These are phyloP conservation scores for Silene uniflora DNA, from an alignment of 148 eudicot genomes.

Conservation along the genomic window DNA sequence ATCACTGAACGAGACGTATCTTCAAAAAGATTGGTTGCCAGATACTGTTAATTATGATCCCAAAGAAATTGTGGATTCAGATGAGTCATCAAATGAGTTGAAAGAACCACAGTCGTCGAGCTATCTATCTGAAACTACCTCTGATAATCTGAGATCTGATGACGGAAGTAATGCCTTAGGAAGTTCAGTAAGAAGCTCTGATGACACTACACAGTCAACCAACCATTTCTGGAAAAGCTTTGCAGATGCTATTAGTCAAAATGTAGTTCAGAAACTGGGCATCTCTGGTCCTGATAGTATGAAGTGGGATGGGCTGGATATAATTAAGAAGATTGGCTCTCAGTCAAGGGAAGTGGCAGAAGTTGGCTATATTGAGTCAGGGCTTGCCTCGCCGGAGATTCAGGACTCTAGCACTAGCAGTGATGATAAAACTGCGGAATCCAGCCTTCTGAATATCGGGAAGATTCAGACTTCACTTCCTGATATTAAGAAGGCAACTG, in stretches of 20 bases:
- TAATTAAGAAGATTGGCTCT: slow-evolving; percentile 61
- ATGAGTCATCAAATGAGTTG: slow-evolving; percentile 30
- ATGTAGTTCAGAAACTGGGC: slow-evolving; percentile 70
- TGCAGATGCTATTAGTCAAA: slow-evolving; percentile 59
- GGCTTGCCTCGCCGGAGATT: slow-evolving; percentile 71
- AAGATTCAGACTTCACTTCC: slow-evolving; percentile 55
- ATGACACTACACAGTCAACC: slow-evolving; percentile 42
- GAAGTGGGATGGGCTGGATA: slow-evolving; percentile 86
- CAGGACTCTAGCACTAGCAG: slow-evolving; percentile 20
- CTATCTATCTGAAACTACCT: slow-evolving; percentile 28
- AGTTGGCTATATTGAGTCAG: slow-evolving; percentile 78
- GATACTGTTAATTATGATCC: slow-evolving; percentile 23
- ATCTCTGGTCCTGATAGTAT: slow-evolving; percentile 68
- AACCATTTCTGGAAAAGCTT: slow-evolving; percentile 74
- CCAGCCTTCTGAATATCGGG: slow-evolving; percentile 24
- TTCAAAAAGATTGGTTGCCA: slow-evolving; percentile 42
- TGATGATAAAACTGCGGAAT: slow-evolving; percentile 27
- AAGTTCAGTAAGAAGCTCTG: slow-evolving; percentile 17
- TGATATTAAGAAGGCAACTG: slow-evolving; percentile 79
- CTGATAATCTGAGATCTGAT: slow-evolving; percentile 22
- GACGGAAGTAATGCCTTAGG: slow-evolving; percentile 18
- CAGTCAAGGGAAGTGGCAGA: slow-evolving; percentile 67
- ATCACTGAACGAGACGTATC: slow-evolving; percentile 66
- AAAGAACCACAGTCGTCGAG: slow-evolving; percentile 24
- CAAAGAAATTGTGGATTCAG: slow-evolving; percentile 21